Evolutionary conservation across 2,329 filamentous ascomycete species (phyloP), one percentile per base, ranked within the genome.

Genomic region (Cryphonectria naterciae): DNA sequence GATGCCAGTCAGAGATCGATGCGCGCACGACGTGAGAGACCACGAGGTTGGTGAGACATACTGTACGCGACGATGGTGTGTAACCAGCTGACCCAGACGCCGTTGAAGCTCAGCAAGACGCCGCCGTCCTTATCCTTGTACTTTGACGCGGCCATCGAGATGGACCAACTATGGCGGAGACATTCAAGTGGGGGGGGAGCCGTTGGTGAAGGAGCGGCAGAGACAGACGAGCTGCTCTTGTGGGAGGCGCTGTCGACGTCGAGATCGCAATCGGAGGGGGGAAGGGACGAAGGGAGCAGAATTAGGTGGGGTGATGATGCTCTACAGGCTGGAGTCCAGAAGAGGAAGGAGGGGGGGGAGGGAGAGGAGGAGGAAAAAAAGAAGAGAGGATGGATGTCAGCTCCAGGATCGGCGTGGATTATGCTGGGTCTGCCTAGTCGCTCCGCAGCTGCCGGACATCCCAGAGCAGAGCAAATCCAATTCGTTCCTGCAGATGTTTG

Each of bases 61-160:
- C 92, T 83, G 81, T 97, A 98, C 72, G 94, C 96, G 75, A 93
- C 84, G 64, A 86, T 81, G 11, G 96, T 99, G 83, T 99, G 96
- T 74, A 89, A 82, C 88, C 93, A 97, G 72, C 94, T 93, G 75
- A 99, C 86, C 93, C 93, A 98, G 86, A 92, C 92, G 75, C 93
- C 96, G 79, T 92, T 95, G 79, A 99, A 88, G 75, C 86, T 81
- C 73, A 89, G 79, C 74, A 91, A 82, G 70, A 88, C 85, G 76
- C 88, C 85, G 77, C 88, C 87, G 75, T 89, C 86, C 81, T 90
- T 89, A 82, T 91, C 89, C 81, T 91, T 91, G 81, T 88, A 90
- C 75, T 83, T 86, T 70, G 79, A 76, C 73, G 82, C 39, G 25
- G 71, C 80, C 84, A 86, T 86, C 64, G 69, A 68, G 69, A 68